Conservation (phyloP, 768 basidiomycete genomes). For the Suillus spraguei region DNA sequence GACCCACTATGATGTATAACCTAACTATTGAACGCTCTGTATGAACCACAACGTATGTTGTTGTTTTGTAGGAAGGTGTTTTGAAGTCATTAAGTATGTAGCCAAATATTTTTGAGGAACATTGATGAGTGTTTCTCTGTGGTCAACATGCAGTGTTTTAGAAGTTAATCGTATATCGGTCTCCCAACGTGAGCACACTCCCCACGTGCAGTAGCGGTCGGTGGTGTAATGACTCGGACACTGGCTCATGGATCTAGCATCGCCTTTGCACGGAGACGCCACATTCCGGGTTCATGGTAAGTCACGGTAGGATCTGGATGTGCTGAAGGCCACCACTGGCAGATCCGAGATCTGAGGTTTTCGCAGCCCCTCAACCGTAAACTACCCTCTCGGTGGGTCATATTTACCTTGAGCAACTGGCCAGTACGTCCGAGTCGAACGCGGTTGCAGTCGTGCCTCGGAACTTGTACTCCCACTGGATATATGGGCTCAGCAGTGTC, state of each 20-base stretch:
- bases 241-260: background rate
- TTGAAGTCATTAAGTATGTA: background rate
- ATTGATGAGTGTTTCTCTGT: background rate
- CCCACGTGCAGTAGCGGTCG: background rate
- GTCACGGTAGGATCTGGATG: too few species aligned
- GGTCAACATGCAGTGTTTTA: background rate
- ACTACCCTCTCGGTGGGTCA: too few species aligned
- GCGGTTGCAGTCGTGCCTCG: too few species aligned
- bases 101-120: background rate
- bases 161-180: background rate
- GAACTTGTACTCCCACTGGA: too few species aligned
- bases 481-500: too few species aligned
- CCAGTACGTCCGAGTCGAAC: too few species aligned
- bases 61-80: background rate
- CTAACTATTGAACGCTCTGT: background rate
- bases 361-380: too few species aligned
- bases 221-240: background rate
- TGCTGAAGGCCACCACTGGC: too few species aligned
- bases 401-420: too few species aligned
- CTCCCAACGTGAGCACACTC: background rate
- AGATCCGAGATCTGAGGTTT: too few species aligned
- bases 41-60: background rate
- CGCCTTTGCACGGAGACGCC: too few species aligned
- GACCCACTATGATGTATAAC: conserved; percentile 10
- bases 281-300: too few species aligned